Conservation (phyloP, 2,329 filamentous ascomycete genomes). For the Nemania sp. region DNA sequence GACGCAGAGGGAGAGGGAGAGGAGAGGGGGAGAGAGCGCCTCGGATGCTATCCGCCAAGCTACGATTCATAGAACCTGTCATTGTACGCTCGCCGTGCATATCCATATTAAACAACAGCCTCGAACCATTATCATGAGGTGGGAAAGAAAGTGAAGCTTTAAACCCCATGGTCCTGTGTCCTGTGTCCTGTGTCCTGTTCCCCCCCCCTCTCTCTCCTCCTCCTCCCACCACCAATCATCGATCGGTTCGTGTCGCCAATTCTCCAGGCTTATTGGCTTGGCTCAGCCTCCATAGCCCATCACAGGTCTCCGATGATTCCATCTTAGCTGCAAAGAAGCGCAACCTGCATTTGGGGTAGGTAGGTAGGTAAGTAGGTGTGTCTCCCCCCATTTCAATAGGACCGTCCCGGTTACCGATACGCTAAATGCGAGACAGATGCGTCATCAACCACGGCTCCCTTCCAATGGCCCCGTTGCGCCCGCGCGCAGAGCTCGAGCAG, state of each 20-base stretch:
- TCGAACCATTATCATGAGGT: too few relatives aligned
- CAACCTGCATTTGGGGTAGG: slow-evolving; percentile 19
- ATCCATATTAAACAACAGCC: slow-evolving; percentile 21
- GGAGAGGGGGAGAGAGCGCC: too few relatives aligned
- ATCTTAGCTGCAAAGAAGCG: slow-evolving; percentile 16
- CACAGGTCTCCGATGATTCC: neutral
- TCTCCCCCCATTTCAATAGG: neutral
- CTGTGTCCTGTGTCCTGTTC: too few relatives aligned
- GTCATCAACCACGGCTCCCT: slow-evolving; percentile 3
- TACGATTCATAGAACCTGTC: neutral
- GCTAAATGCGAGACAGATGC: slow-evolving; percentile 4
- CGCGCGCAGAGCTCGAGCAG: slow-evolving; percentile 37
- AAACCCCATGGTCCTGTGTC: slow-evolving; percentile 6
- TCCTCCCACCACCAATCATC: slow-evolving; percentile 9
- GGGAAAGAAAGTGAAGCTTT: slow-evolving; percentile 10
- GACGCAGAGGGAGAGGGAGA: too few relatives aligned
- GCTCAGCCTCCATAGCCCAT: neutral
- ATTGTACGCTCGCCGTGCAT: slow-evolving; percentile 8
- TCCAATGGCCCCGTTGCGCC: slow-evolving; percentile 30
- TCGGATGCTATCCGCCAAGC: neutral
- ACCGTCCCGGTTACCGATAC: slow-evolving; percentile 14
- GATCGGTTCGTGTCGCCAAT: slow-evolving; percentile 10
- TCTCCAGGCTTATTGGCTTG: slow-evolving; percentile 16
- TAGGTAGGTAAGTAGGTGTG: too few relatives aligned
- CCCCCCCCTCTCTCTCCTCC: neutral